These are phyloP conservation scores for Aquilaria malaccensis DNA, from an alignment of 345 rosid species.

Conservation along the genomic window DNA sequence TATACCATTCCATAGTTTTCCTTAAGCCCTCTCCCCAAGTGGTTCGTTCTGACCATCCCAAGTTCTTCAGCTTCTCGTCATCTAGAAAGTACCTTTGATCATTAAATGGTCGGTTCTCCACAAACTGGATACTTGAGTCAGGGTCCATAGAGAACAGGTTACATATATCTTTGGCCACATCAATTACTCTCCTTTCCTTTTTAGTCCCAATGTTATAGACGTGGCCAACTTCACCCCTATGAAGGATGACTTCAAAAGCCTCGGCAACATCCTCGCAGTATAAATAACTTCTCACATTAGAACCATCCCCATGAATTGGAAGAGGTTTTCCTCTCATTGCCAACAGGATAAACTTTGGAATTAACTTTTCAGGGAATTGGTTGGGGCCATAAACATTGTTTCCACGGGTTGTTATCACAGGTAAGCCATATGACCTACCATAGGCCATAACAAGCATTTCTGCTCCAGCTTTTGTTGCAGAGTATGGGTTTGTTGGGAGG, in stretches of 20 bases:
- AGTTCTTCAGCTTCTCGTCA: slow-evolving; percentile 68
- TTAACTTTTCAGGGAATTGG: slow-evolving; percentile 85
- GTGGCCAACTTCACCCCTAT: slow-evolving; percentile 89
- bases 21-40: slow-evolving; percentile 78
- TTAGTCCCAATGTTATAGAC: slow-evolving; percentile 84
- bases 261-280: slow-evolving; percentile 96
- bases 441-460: slow-evolving; percentile 98
- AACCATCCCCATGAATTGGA: slow-evolving; percentile 89
- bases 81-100: slow-evolving; percentile 96
- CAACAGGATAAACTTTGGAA: slow-evolving; percentile 80
- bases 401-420: slow-evolving; percentile 90
- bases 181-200: slow-evolving; percentile 83
- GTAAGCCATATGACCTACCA: slow-evolving; percentile 81
- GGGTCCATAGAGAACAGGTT: slow-evolving; percentile 64
- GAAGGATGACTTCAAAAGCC: slow-evolving; percentile 83
- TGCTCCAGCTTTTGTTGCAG: slow-evolving; percentile 88
- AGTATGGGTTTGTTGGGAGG: slow-evolving; percentile 93
- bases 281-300: slow-evolving; percentile 75
- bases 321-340: slow-evolving; percentile 69
- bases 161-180: slow-evolving; percentile 74
- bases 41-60: slow-evolving; percentile 84
- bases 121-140: slow-evolving; percentile 58
- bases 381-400: slow-evolving; percentile 90
- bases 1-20: slow-evolving; percentile 81
- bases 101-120: slow-evolving; percentile 81